Conservation (phyloP, 202 grass and related monocot species). For the Sporobolus alterniflorus region DNA sequence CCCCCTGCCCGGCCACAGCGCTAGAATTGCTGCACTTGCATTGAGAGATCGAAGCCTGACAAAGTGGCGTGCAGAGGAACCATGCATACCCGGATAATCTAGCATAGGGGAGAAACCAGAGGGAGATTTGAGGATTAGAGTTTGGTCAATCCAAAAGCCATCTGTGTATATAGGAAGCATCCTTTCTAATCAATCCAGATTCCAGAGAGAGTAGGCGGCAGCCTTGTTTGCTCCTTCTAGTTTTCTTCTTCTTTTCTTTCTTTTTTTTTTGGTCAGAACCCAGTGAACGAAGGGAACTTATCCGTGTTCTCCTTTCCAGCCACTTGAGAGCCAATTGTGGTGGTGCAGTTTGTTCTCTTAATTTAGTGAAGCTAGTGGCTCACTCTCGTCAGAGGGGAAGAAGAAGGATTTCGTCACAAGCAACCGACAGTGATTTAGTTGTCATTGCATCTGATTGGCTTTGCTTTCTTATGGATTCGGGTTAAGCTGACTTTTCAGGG, state of each 20-base stretch:
- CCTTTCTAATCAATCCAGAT: constrained; percentile 33
- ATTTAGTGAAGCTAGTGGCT: constrained; percentile 43
- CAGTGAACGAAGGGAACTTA: constrained; percentile 8
- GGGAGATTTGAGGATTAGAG: constrained; percentile 27
- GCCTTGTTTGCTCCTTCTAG: constrained; percentile 37
- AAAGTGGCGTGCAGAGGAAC: constrained; percentile 48
- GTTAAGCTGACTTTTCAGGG: constrained; percentile 8
- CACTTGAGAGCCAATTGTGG: constrained; percentile 44
- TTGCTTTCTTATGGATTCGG: constrained; percentile 24
- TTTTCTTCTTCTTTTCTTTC: too few species aligned
- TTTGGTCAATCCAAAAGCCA: constrained; percentile 49
- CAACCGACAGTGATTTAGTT: constrained; percentile 20
- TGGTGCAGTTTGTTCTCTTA: constrained; percentile 21
- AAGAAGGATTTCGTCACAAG: constrained; percentile 37
- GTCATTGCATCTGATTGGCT: constrained; percentile 31
- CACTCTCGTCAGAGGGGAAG: constrained; percentile 22
- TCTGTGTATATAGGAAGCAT: constrained; percentile 46
- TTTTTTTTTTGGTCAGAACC: constrained; percentile 34
- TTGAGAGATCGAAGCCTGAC: constrained; percentile 39
- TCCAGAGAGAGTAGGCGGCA: constrained; percentile 36
- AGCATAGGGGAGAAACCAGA: constrained; percentile 51
- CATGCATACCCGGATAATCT: constrained; percentile 43
- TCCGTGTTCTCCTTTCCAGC: constrained; percentile 29
- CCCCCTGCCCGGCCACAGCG: constrained; percentile 12
- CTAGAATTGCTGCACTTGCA: constrained; percentile 60